phyloP scores from a whole-genome alignment of 78 protist species.

The Chrysochromulina parva region DNA sequence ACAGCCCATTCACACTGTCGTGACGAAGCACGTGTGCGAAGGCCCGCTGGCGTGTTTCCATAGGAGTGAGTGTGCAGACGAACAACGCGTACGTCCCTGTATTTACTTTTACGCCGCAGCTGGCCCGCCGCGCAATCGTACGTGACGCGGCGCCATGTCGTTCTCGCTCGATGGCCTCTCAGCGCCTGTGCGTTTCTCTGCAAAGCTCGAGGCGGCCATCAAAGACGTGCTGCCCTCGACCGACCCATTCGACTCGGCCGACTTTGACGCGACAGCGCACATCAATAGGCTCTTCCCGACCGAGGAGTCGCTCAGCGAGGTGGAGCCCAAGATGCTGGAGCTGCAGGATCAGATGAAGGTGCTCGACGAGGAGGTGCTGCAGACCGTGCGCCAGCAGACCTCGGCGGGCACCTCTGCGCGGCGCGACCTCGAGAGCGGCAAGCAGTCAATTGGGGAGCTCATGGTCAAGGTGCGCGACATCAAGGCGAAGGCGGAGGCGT shows the following conservation, averaged over 20 bases:
- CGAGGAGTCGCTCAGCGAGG: slow-evolving; percentile 21
- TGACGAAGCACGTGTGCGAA: too few species aligned
- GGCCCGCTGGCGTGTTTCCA: too few species aligned
- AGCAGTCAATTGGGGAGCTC: slow-evolving; percentile 61
- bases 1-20: too few species aligned
- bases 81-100: too few species aligned
- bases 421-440: slow-evolving; percentile 71
- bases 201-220: not conserved
- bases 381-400: slow-evolving; percentile 68
- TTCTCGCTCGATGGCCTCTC: not conserved
- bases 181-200: not conserved
- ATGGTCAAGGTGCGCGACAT: slow-evolving; percentile 69
- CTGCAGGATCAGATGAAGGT: slow-evolving; percentile 43
- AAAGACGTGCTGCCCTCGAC: not conserved
- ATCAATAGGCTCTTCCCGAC: slow-evolving; percentile 66
- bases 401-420: slow-evolving; percentile 48
- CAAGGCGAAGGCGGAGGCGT: slow-evolving; percentile 67
- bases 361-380: slow-evolving; percentile 63
- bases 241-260: slow-evolving; percentile 34
- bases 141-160: too few species aligned
- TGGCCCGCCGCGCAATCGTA: too few species aligned
- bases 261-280: slow-evolving; percentile 71
- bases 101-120: too few species aligned
- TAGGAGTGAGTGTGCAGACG: too few species aligned
- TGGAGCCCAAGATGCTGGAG: slow-evolving; percentile 45